Evolutionary conservation across 2,329 filamentous ascomycete species (phyloP), one percentile per base, ranked within the genome.

Genomic region (Plectosphaerella plurivora): DNA sequence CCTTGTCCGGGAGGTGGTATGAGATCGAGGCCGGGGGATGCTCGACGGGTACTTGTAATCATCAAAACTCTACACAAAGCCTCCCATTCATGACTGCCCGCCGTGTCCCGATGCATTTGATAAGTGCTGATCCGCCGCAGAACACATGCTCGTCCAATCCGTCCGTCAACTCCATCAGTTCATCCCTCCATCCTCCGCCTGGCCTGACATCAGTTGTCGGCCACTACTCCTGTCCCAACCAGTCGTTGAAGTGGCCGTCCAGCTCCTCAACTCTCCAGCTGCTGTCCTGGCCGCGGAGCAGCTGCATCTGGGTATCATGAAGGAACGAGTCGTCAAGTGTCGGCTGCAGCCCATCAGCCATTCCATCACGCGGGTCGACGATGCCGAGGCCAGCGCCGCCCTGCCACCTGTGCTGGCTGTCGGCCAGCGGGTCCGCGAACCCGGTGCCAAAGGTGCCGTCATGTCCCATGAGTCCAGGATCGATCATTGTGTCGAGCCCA

Each of bases 241-340:
- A 70, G 35, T 55, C 33, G 62, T 62, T 52, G 66, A 68, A 47
- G 66, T 63, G 20, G 59, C 59, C 62, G 9, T 66, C 65, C 9
- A 72, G 51, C 18, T 67, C 60, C 55, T 68, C 65, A 12, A 71
- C 58, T 51, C 65, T 59, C 69, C 69, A 72, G 49, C 68, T 68
- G 11, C 58, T 59, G 33, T 66, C 60, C 10, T 57, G 61, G 20
- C 69, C 68, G 44, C 59, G 63, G 25, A 72, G 37, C 22, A 62
- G 55, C 44, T 63, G 60, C 24, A 61, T 53, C 36, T 63, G 60
- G 3, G 55, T 49, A 22, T 54, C 56, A 22, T 55, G 53, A 42
- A 57, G 49, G 18, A 62, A 51, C 11, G 53, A 41, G 15, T 58
- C 57, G 36, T 63, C 59, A 20, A 61, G 54, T 10, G 57, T 46